Evolutionary conservation across 768 basidiomycete species (phyloP).

Genomic region (Tulasnella sp.): DNA sequence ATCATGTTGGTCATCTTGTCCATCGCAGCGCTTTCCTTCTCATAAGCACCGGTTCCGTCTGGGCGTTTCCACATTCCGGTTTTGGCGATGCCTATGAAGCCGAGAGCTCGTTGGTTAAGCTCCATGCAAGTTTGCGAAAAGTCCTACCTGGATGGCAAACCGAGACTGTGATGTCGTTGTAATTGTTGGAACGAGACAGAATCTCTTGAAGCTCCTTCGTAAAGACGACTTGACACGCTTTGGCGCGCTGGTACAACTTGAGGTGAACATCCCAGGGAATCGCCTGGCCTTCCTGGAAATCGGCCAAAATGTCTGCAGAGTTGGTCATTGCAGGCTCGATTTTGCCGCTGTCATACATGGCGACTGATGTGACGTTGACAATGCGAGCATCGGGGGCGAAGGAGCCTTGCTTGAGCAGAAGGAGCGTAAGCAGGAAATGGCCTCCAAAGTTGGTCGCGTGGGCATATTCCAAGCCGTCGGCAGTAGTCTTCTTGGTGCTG

Average conservation of each 20-base stretch:
- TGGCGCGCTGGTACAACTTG: constrained; percentile 19
- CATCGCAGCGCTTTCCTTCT: background rate
- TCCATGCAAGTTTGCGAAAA: background rate
- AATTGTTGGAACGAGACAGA: background rate
- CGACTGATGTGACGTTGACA: constrained; percentile 20
- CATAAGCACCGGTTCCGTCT: background rate
- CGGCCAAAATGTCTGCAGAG: constrained; percentile 24
- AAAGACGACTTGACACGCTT: constrained; percentile 22
- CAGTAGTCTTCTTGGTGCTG: constrained; percentile 24
- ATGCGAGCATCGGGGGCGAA: constrained; percentile 26
- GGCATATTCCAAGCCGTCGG: constrained; percentile 27
- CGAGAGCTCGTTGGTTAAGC: background rate
- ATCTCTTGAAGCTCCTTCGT: constrained; percentile 26
- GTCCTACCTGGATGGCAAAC: constrained; percentile 29
- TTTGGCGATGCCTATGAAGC: constrained; percentile 3
- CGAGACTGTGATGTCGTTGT: constrained; percentile 23
- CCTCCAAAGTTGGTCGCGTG: constrained; percentile 17
- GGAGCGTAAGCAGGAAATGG: constrained; percentile 19
- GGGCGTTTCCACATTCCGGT: background rate
- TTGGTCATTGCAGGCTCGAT: background rate
- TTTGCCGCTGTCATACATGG: background rate
- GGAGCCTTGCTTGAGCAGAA: constrained; percentile 20
- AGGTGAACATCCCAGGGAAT: background rate
- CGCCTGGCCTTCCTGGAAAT: background rate
- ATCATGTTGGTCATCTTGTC: constrained; percentile 1